Percentiles rank a stretch among this genome's conserved stretches.
Evolutionary conservation across 2,329 filamentous ascomycete species (phyloP).

Genomic region (Epichloe uncinata): DNA sequence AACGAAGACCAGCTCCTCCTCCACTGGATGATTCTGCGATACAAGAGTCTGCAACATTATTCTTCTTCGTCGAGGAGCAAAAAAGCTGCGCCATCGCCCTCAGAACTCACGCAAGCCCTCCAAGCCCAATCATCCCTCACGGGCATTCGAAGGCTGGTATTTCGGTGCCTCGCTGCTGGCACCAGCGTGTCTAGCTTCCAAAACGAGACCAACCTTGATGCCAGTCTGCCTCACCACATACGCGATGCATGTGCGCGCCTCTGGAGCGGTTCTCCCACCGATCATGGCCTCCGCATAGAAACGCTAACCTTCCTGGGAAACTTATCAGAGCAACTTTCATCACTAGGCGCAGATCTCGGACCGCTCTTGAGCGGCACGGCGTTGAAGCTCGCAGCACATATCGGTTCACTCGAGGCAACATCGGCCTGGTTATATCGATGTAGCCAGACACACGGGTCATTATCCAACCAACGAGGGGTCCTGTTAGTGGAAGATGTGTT

Average conservation of each 20-base stretch:
- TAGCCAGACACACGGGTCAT: conserved; percentile 9
- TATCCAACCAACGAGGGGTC: not conserved
- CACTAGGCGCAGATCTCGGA: conserved; percentile 12
- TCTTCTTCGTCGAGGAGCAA: not conserved
- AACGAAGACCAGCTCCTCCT: conserved; percentile 19
- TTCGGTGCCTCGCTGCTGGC: conserved; percentile 13
- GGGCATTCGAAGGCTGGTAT: conserved; percentile 19
- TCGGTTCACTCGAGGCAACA: conserved; percentile 12
- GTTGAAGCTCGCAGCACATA: conserved; percentile 18
- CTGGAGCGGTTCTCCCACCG: conserved; percentile 4
- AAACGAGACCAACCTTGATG: not conserved
- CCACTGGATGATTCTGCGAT: conserved; percentile 23
- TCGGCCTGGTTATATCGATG: conserved; percentile 15
- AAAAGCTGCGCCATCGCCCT: conserved; percentile 1
- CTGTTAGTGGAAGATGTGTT: conserved; percentile 11
- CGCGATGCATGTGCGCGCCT: conserved; percentile 13
- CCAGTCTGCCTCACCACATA: conserved; percentile 10
- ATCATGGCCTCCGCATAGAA: conserved; percentile 7
- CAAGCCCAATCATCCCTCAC: conserved; percentile 13
- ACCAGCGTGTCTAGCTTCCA: conserved; percentile 11
- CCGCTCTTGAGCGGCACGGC: conserved; percentile 17
- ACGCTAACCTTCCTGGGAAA: conserved; percentile 28
- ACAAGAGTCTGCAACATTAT: conserved; percentile 5
- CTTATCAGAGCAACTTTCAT: conserved; percentile 20
- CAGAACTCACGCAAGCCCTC: conserved; percentile 11